phyloP scores from a whole-genome alignment of 345 rosid genomes.

The Toxicodendron radicans region DNA sequence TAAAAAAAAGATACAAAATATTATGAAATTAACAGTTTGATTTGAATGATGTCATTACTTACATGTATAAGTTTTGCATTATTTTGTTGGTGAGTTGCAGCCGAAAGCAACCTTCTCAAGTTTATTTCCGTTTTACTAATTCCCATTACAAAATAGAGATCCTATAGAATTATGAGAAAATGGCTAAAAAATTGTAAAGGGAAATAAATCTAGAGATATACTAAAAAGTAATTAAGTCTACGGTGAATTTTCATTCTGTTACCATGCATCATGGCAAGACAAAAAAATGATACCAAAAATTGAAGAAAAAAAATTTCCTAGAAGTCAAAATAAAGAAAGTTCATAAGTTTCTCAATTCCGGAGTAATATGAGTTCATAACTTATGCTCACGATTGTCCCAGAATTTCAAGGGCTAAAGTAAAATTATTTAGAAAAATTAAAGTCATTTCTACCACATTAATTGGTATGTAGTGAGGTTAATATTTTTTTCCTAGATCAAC shows the following conservation, averaged over 20 bases:
- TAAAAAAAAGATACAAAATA: not conserved
- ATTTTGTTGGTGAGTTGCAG: conserved; percentile 76
- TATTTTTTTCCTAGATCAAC: too few species aligned
- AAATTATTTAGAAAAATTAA: not conserved
- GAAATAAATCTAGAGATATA: too few species aligned
- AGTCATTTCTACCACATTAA: not conserved
- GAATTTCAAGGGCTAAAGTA: not conserved
- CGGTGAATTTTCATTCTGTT: not conserved
- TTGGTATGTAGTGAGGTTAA: too few species aligned
- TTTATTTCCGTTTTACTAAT: conserved; percentile 78
- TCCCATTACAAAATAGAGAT: conserved; percentile 43
- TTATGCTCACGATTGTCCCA: not conserved
- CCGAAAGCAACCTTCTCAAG: conserved; percentile 66
- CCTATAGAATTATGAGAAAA: conserved; percentile 4
- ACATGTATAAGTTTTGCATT: conserved; percentile 80
- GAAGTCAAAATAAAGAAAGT: not conserved
- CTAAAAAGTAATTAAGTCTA: not conserved
- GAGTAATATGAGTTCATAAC: not conserved
- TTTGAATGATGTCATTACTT: conserved; percentile 8
- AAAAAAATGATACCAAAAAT: not conserved
- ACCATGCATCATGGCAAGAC: not conserved
- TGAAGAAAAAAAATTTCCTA: not conserved
- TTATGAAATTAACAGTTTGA: conserved; percentile 2
- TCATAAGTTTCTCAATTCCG: not conserved
- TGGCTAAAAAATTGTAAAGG: too few species aligned